A percentile compares a stretch with the other conserved stretches of the same genome.
phyloP scores from a whole-genome alignment of 805 yeast species.

The Debaryomyces castellii region DNA sequence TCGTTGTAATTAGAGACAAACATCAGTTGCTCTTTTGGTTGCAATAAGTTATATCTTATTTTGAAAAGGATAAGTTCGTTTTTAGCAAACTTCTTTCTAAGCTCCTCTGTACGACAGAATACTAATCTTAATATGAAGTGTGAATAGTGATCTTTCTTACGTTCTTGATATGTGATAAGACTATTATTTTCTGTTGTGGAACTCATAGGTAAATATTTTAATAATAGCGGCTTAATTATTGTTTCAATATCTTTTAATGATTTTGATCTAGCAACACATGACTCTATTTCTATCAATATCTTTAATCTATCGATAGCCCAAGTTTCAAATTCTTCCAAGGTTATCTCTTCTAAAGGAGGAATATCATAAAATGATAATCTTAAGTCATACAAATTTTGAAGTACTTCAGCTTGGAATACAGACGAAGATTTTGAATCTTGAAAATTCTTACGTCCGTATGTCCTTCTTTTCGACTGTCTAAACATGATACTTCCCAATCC shows the following conservation, averaged over 20 bases:
- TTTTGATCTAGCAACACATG: constrained; percentile 64
- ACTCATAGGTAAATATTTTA: constrained; percentile 63
- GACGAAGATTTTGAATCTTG: constrained; percentile 32
- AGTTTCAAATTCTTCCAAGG: constrained; percentile 86
- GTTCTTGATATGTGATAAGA: constrained; percentile 48
- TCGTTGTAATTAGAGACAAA: constrained; percentile 58
- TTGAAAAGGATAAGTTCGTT: constrained; percentile 76
- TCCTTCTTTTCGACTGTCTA: constrained; percentile 71
- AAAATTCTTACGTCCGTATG: constrained; percentile 71
- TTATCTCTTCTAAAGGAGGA: constrained; percentile 84
- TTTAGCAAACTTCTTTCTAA: constrained; percentile 73
- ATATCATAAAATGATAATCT: constrained; percentile 71
- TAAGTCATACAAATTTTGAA: constrained; percentile 47
- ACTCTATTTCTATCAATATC: constrained; percentile 81
- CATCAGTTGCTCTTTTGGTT: constrained; percentile 62
- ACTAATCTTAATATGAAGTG: constrained; percentile 88
- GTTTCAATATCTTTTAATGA: constrained; percentile 63
- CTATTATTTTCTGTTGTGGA: constrained; percentile 13
- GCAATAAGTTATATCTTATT: constrained; percentile 65
- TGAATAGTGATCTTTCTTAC: constrained; percentile 87
- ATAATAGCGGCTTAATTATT: constrained; percentile 63
- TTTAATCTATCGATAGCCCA: constrained; percentile 95
- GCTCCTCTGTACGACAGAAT: constrained; percentile 83
- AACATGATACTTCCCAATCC: constrained; percentile 45
- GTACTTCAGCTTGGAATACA: constrained; percentile 24